Evolutionary conservation across 257 asterid species (phyloP), one percentile per base, ranked within the genome.

Genomic region (Parsonsia alboflavescens): DNA sequence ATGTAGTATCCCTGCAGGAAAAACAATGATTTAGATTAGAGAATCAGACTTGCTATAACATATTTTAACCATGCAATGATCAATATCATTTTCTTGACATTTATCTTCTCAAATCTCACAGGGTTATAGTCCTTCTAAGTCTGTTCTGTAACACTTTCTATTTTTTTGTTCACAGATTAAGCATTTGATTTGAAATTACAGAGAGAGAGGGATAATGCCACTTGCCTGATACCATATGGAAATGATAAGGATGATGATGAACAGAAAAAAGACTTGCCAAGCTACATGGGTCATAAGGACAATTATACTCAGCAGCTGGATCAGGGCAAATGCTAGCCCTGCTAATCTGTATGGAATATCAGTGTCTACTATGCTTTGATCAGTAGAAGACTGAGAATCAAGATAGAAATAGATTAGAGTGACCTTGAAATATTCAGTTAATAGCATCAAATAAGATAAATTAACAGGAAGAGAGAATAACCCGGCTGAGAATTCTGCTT

Each of bases 401-500:
- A 73, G 7, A 73, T 69, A 50, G 58, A 3, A 45, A 33, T 15
- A 21, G 24, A 64, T 80, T 28, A 74, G 77, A 65, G 66, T 17
- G 28, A 15, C n/a, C 41, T 36, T 50, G 64, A 64, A n/a, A 59
- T 53, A 0, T 71, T 62, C 7, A 59, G n/a, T 42, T 19, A 44
- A 71, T 22, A 58, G 13, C 2, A n/a, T 9, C 8, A 45, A 22
- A 19, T 17, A 19, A 59, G 54, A 39, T n/a, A 22, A 79, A 73
- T n/a, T 24, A 56, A 61, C 45, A 61, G 8, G 11, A 17, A 36
- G 10, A 68, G 66, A 19, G 21, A 72, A 96, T 68, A 1, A 92
- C 97, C 87, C 96, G 85, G 50, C 88, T 90, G 49, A 92, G 97
- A 79, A 92, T 89, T 75, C 93, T 83, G 87, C 97, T 92, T 10